Conservation (phyloP, 2,329 filamentous ascomycete species). For the Cyphellophora europaea region DNA sequence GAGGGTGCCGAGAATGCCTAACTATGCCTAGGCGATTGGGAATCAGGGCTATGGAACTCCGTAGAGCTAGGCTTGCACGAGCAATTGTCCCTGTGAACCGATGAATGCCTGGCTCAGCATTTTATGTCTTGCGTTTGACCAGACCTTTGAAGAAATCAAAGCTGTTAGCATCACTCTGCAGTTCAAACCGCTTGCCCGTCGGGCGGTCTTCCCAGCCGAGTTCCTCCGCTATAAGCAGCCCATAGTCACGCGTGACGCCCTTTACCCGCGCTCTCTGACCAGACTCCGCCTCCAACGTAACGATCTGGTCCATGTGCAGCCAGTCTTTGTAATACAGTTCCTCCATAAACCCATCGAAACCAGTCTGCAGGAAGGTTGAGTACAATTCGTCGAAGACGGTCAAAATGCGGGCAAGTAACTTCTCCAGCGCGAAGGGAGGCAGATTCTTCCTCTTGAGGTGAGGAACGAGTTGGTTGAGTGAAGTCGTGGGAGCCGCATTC, state of each 20-base stretch:
- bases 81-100: too few species aligned
- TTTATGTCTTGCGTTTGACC: conserved; percentile 67
- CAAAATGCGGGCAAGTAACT: conserved; percentile 71
- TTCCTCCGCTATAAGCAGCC: conserved; percentile 76
- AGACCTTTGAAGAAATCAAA: conserved; percentile 95
- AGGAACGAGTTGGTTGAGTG: conserved; percentile 61
- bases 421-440: conserved; percentile 60
- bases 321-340: conserved; percentile 70
- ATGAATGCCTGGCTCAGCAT: too few species aligned
- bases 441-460: conserved; percentile 22
- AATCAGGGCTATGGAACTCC: too few species aligned
- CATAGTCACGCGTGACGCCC: conserved; percentile 89
- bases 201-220: conserved; percentile 60
- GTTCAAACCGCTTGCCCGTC: conserved; percentile 68
- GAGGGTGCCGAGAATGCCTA: too few species aligned
- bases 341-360: conserved; percentile 68
- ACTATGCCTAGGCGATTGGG: too few species aligned
- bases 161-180: conserved; percentile 96
- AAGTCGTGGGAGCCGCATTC: conserved; percentile 79
- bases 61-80: too few species aligned
- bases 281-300: conserved; percentile 64
- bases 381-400: conserved; percentile 72
- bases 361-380: conserved; percentile 59
- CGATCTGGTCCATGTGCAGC: conserved; percentile 70
- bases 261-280: conserved; percentile 66